These are phyloP conservation scores for Verticillium nubilum DNA, from an alignment of 2,329 filamentous ascomycete species.

Conservation along the genomic window DNA sequence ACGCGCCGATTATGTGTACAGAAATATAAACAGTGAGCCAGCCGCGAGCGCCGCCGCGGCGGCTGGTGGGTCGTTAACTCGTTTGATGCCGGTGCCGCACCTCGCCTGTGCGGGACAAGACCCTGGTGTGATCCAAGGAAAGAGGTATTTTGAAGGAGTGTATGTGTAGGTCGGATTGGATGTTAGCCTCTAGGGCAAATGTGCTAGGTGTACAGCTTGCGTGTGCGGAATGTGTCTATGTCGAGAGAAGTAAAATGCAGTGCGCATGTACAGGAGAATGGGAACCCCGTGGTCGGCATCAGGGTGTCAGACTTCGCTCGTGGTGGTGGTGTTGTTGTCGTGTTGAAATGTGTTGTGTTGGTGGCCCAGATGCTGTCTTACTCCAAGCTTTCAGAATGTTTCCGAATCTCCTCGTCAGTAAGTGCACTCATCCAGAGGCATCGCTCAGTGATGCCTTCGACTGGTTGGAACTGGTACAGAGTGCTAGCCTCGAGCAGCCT, in stretches of 20 bases:
- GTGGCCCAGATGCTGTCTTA: slow-evolving; percentile 13
- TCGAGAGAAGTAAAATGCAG: slow-evolving; percentile 5
- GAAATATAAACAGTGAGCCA: background rate
- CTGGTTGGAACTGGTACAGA: slow-evolving; percentile 66
- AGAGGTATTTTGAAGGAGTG: background rate
- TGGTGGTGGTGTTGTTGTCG: background rate
- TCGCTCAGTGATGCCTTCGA: slow-evolving; percentile 71
- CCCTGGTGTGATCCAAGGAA: background rate
- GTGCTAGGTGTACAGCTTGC: slow-evolving; percentile 4
- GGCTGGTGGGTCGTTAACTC: slow-evolving; percentile 1
- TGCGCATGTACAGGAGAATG: slow-evolving; percentile 3
- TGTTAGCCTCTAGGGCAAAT: background rate
- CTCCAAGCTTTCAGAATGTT: slow-evolving; percentile 45
- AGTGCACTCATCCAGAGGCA: slow-evolving; percentile 83
- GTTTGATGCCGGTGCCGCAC: background rate
- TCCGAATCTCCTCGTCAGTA: slow-evolving; percentile 67
- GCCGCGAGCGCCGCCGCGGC: slow-evolving; percentile 5
- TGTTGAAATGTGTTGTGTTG: background rate
- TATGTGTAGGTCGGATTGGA: slow-evolving; percentile 2
- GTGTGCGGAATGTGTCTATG: background rate
- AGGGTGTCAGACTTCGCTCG: background rate
- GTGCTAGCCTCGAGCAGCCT: slow-evolving; percentile 75
- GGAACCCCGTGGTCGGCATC: background rate
- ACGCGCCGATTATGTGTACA: background rate
- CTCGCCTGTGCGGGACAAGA: background rate